A percentile compares a stretch with the other conserved stretches of the same genome.
Conservation (phyloP, 1,284 basidiomycete genomes). For the Serendipita sp. region DNA sequence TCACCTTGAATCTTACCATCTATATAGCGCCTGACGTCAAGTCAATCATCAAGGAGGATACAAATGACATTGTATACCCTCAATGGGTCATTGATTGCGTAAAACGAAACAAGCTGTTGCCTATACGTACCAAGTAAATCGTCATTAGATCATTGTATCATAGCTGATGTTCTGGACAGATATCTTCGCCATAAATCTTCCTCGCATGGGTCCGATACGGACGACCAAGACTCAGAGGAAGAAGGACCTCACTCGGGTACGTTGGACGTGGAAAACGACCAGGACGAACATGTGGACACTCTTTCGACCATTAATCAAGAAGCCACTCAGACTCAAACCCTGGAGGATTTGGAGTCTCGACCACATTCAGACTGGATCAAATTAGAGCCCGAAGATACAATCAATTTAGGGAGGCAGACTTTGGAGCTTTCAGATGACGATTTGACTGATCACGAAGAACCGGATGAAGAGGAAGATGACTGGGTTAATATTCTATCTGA, state of each 20-base stretch:
- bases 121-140: slow-evolving; percentile 52
- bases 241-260: slow-evolving; percentile 21
- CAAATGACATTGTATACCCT: slow-evolving; percentile 59
- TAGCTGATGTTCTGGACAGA: slow-evolving; percentile 22
- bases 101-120: slow-evolving; percentile 34
- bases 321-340: not conserved
- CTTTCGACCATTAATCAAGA: not conserved
- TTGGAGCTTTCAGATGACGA: slow-evolving; percentile 12
- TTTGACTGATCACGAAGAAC: slow-evolving; percentile 15
- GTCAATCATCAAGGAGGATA: slow-evolving; percentile 42
- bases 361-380: slow-evolving; percentile 51
- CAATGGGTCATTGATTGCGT: slow-evolving; percentile 75
- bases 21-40: slow-evolving; percentile 13
- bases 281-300: slow-evolving; percentile 20
- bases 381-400: slow-evolving; percentile 20
- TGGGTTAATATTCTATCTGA: not conserved
- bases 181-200: slow-evolving; percentile 61
- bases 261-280: slow-evolving; percentile 21
- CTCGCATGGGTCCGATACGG: slow-evolving; percentile 19
- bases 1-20: slow-evolving; percentile 10
- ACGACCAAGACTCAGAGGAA: slow-evolving; percentile 22
- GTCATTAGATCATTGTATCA: too few species aligned
- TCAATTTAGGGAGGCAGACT: not conserved
- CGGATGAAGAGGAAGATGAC: slow-evolving; percentile 16
- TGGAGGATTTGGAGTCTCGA: not conserved